phyloP scores from a whole-genome alignment of 345 rosid genomes.

The Cardiospermum halicacabum region DNA sequence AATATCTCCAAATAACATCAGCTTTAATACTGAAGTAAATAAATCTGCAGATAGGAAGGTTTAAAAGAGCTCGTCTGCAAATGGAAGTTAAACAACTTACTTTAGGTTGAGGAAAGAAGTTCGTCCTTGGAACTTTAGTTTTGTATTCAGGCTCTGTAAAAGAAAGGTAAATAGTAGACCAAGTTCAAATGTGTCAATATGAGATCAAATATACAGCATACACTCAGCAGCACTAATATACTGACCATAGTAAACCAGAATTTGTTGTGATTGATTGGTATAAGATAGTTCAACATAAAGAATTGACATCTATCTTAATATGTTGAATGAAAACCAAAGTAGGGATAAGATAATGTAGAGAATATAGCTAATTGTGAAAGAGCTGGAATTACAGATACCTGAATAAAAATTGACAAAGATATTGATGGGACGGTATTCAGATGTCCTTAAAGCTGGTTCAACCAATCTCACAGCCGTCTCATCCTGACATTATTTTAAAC shows the following conservation, averaged over 20 bases:
- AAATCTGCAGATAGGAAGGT: too few relatives aligned
- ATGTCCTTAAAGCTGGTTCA: constrained; percentile 51
- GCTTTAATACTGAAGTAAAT: neutral
- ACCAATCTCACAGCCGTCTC: constrained; percentile 76
- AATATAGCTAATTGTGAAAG: neutral
- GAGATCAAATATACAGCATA: neutral
- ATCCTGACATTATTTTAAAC: constrained; percentile 43
- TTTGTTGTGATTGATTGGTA: neutral
- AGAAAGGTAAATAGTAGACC: constrained; percentile 10
- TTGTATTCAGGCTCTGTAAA: constrained; percentile 79
- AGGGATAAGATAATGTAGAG: neutral
- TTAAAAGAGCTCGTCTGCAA: too few relatives aligned
- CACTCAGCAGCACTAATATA: neutral
- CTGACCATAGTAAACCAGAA: neutral
- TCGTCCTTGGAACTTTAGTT: constrained; percentile 69
- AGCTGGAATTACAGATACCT: constrained; percentile 34
- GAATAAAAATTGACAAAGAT: constrained; percentile 73
- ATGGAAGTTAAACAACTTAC: constrained; percentile 37
- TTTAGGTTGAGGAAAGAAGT: constrained; percentile 89
- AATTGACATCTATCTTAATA: neutral
- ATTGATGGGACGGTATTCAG: constrained; percentile 78
- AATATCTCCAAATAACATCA: neutral
- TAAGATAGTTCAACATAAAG: neutral
- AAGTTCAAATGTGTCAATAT: neutral
- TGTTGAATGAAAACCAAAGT: constrained; percentile 3